Evolutionary conservation across 2,329 filamentous ascomycete genomes (phyloP).

Genomic region (Diplodia mutila): DNA sequence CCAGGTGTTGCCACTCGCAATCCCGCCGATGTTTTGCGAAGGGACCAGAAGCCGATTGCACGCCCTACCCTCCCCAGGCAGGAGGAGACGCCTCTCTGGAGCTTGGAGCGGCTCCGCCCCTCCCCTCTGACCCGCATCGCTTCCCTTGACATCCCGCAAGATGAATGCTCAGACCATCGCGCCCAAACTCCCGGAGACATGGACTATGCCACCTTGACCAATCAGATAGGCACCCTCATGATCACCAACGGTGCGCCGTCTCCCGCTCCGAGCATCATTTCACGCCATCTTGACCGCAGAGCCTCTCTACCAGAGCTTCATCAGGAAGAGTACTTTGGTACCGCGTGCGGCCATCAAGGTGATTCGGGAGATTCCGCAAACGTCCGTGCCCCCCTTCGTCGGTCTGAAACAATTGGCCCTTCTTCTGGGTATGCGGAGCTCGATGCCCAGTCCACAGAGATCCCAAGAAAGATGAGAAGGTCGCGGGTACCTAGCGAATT

Average conservation of each 20-base stretch:
- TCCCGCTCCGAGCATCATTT: constrained; percentile 45
- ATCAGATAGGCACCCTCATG: constrained; percentile 48
- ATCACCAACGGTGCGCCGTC: constrained; percentile 54
- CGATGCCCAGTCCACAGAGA: constrained; percentile 6
- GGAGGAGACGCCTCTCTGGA: constrained; percentile 40
- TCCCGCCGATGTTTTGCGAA: constrained; percentile 38
- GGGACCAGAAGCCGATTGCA: constrained; percentile 33
- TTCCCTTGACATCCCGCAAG: constrained; percentile 34
- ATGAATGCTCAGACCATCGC: constrained; percentile 35
- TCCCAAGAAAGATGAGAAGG: background rate
- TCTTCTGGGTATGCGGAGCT: constrained; percentile 5
- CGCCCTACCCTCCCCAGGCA: constrained; percentile 24
- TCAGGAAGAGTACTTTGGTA: background rate
- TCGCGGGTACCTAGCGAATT: background rate
- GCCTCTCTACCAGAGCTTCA: constrained; percentile 24
- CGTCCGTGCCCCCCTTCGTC: background rate
- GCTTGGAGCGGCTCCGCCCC: constrained; percentile 31
- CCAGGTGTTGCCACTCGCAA: constrained; percentile 46
- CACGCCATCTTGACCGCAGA: constrained; percentile 4
- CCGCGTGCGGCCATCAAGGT: background rate
- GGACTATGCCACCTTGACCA: constrained; percentile 48
- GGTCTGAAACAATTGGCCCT: background rate
- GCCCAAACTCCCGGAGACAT: constrained; percentile 48
- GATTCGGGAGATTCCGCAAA: background rate
- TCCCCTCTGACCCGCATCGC: constrained; percentile 33